Evolutionary conservation across 202 grass and related monocot genomes (phyloP), one percentile per base, ranked within the genome.

Genomic region (Cymbopogon flexuosus): DNA sequence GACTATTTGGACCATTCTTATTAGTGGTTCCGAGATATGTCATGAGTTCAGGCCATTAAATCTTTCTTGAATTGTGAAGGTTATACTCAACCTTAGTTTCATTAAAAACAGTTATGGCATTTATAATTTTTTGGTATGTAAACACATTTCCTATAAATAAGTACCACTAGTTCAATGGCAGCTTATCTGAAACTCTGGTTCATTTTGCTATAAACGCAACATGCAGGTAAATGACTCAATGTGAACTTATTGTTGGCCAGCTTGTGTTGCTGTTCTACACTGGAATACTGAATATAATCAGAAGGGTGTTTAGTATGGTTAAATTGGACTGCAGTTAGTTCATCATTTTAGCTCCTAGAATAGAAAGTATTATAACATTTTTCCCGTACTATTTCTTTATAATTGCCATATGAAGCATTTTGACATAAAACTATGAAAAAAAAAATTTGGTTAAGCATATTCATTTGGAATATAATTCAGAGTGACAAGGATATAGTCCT

Each of bases 61-160:
- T 23, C 30, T 62, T 61, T 71, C 18, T 47, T 62, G 79, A 72
- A 63, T 18, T 61, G 29, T 63, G 41, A 82, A 27, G 70, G 27
- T 54, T 54, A 22, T 72, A 31, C 16, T 54, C 15, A 73, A 73
- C 49, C 29, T 54, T 73, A 54, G 46, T 18, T 54, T 19, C 46
- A 21, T 35, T 37, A 22, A 33, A 73, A 10, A 14, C 1, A 36
- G 47, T 73, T 49, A 51, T n/a, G 43, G 1, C 81, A 69, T 68
- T 59, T 77, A 14, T 77, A 49, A 19, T 49, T 10, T 24, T 18
- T 59, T 5, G 43, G 18, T 51, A 1, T 45, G 4, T 76, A 59
- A 76, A 57, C 27, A 24, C 12, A 22, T 76, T 41, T 19, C 5
- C 27, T 16, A 68, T 76, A 15, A 68, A 13, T 18, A 56, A 54